A percentile compares a stretch with the other conserved stretches of the same genome.
Evolutionary conservation across 2,329 filamentous ascomycete species (phyloP).

Genomic region (Talaromyces sp.): DNA sequence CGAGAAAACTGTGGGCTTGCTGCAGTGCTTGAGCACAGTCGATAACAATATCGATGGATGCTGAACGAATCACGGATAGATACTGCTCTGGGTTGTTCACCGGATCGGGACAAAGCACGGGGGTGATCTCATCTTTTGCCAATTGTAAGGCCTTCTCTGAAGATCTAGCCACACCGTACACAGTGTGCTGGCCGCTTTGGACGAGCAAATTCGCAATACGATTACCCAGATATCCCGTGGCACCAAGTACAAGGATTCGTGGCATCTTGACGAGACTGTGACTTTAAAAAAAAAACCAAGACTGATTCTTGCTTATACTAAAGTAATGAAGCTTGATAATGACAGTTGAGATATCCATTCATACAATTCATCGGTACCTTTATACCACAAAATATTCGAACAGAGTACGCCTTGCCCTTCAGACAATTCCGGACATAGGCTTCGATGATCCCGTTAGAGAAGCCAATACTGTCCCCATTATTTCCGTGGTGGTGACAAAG

Average conservation of each 20-base stretch:
- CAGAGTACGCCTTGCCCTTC: neutral
- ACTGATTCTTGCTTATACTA: neutral
- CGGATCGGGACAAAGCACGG: slow-evolving; percentile 26
- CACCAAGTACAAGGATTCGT: slow-evolving; percentile 32
- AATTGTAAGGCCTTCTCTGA: slow-evolving; percentile 31
- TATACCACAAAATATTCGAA: neutral
- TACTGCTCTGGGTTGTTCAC: slow-evolving; percentile 22
- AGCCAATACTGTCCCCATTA: neutral
- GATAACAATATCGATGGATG: slow-evolving; percentile 36
- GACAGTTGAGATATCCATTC: neutral
- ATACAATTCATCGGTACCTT: neutral
- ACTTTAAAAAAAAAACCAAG: neutral
- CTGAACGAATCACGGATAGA: slow-evolving; percentile 22
- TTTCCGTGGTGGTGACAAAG: neutral
- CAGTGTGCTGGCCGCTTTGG: slow-evolving; percentile 29
- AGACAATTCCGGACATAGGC: neutral
- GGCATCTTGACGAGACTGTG: slow-evolving; percentile 23
- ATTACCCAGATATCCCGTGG: slow-evolving; percentile 33
- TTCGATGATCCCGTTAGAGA: neutral
- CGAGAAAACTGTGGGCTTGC: slow-evolving; percentile 24
- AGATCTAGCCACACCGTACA: slow-evolving; percentile 36
- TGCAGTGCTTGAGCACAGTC: slow-evolving; percentile 29
- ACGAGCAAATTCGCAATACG: slow-evolving; percentile 24
- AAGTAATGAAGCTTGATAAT: neutral
- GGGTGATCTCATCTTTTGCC: slow-evolving; percentile 31